Base-by-base conservation (phyloP, 176 grass and related monocot genomes). In the Carex pumila region DNA sequence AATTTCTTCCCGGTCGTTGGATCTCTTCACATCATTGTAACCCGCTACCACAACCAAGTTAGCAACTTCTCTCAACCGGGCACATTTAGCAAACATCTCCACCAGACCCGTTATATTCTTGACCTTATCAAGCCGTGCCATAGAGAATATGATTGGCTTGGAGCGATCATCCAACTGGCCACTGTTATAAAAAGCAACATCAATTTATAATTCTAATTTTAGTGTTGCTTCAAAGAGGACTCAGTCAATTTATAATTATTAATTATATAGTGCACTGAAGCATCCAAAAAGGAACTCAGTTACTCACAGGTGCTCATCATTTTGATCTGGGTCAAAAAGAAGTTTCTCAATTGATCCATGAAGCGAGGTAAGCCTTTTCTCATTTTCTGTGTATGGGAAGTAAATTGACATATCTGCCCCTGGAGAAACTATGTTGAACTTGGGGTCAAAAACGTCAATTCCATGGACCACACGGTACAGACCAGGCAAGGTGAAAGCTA, bases 41-140 rank as follows among this genome's bases (percentile, higher is more conserved):
- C 95, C 95, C 63, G 92, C 92, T 41, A 98, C 93, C 15, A 95
- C 91, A 60, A 92, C 95, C 79, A 98, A 91, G 86, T 98, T 98
- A 68, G 90, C 95, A 36, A 89, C 12, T 18, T 90, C 89, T 84
- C 93, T 91, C 58, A 98, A 80, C 55, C 31, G 91, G 54, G 70
- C 2, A 21, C 63, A 86, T 83, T 91, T 93, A 55, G 71, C 89
- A 87, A 86, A 98, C 74, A 84, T 82, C 87, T 98, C 92, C 19
- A 98, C 95, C 70, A 95, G 80, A 43, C 95, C 95, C 55, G 95
- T 95, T 81, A 98, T 95, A 80, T 98, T 98, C 65, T 98, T 98
- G 80, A 98, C 95, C 34, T 69, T 65, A 76, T 98, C 92, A 43
- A 95, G 89, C 82, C 92, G 91, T 85, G 95, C 95, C 95, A 98